phyloP scores from a whole-genome alignment of 1,139 yeast genomes.

The Hemisphaericaspora xylanilytica region DNA sequence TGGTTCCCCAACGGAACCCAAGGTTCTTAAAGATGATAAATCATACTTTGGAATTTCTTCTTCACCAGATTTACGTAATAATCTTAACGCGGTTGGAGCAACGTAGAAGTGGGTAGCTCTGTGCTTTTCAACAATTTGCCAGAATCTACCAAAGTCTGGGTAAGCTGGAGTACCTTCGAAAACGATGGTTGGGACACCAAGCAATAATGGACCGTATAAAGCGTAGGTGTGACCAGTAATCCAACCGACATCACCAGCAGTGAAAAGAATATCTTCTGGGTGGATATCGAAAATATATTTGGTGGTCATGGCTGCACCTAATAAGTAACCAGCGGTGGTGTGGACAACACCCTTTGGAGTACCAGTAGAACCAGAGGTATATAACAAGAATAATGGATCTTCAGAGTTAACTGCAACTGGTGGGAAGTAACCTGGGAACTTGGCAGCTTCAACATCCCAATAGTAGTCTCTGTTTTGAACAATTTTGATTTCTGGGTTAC shows the following conservation, averaged over 20 bases:
- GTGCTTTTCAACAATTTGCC: conserved; percentile 93
- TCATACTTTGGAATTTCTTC: conserved; percentile 80
- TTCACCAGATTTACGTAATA: conserved; percentile 93
- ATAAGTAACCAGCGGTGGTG: conserved; percentile 87
- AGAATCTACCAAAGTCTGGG: conserved; percentile 94
- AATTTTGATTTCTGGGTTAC: conserved; percentile 63
- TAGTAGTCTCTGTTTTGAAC: conserved; percentile 82
- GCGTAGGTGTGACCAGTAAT: conserved; percentile 98
- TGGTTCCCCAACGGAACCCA: conserved; percentile 99
- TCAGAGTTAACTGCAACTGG: conserved; percentile 88
- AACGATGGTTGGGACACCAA: conserved; percentile 88
- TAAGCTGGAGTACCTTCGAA: conserved; percentile 98
- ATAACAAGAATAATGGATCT: conserved; percentile 89
- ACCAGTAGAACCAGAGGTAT: conserved; percentile 97
- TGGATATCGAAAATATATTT: conserved; percentile 92
- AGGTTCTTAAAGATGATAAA: conserved; percentile 83
- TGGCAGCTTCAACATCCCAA: conserved; percentile 87
- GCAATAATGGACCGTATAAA: conserved; percentile 83
- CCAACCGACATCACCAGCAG: conserved; percentile 99
- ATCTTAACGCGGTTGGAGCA: conserved; percentile 96
- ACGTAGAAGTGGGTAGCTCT: conserved; percentile 96
- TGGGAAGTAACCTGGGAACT: conserved; percentile 81
- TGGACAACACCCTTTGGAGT: conserved; percentile 98
- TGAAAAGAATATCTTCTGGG: conserved; percentile 82
- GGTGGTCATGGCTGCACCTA: conserved; percentile 94